Conservation (phyloP, 164 flowering plant species). For the Taxillus chinensis region DNA sequence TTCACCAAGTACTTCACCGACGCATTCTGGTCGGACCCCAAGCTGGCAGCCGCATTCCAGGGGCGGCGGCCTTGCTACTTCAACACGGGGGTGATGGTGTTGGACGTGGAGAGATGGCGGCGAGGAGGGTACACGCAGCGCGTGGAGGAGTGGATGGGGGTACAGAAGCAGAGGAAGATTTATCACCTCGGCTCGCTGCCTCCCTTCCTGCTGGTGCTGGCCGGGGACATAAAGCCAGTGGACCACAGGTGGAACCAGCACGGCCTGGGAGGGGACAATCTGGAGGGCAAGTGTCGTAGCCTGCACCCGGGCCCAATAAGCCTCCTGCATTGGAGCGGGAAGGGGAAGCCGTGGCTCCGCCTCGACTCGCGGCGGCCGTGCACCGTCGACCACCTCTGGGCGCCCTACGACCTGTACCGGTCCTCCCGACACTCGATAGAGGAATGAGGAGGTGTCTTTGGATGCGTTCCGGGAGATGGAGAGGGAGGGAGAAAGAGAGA, state of each 20-base stretch:
- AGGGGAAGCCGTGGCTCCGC: conserved; percentile 54
- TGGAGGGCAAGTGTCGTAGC: conserved; percentile 43
- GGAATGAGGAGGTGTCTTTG: conserved; percentile 16
- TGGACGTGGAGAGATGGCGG: conserved; percentile 31
- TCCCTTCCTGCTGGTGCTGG: conserved; percentile 43
- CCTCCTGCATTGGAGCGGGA: conserved; percentile 54
- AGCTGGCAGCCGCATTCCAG: conserved; percentile 18
- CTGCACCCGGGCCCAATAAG: conserved; percentile 58
- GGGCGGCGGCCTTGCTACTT: conserved; percentile 38
- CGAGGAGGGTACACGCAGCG: conserved; percentile 21
- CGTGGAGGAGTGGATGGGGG: conserved; percentile 37
- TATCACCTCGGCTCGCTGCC: conserved; percentile 50
- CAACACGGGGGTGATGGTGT: conserved; percentile 50
- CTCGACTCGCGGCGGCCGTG: conserved; percentile 47
- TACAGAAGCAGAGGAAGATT: conserved; percentile 39
- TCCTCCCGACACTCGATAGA: conserved; percentile 23
- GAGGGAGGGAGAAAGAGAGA: no score
- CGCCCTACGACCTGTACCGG: conserved; percentile 42
- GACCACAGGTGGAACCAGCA: conserved; percentile 63
- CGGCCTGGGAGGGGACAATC: conserved; percentile 54
- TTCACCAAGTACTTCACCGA: conserved; percentile 45
- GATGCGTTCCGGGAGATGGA: no score
- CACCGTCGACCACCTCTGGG: conserved; percentile 44
- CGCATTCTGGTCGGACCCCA: conserved; percentile 33
- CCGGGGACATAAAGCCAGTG: conserved; percentile 37